Conservation (phyloP, 441 rosid species). For the Flueggea neowawraea region DNA sequence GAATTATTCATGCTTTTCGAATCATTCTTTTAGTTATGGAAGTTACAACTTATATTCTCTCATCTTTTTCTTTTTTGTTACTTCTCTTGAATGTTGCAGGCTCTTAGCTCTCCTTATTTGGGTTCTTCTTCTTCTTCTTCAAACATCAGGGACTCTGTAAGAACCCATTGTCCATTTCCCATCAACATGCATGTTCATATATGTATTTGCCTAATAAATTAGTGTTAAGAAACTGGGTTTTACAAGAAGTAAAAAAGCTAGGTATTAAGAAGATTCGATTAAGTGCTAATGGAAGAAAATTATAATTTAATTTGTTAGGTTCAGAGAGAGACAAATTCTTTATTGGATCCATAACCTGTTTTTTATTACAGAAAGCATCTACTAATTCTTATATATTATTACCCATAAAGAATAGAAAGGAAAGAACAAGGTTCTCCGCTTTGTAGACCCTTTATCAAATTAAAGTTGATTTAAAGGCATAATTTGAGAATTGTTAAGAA, state of each 20-base stretch:
- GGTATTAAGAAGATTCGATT: no score
- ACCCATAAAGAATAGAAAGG: conserved; percentile 13
- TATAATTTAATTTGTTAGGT: conserved; percentile 73
- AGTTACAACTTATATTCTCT: conserved; percentile 8
- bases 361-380: conserved; percentile 13
- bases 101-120: conserved; percentile 90
- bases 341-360: conserved; percentile 23
- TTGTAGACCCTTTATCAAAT: conserved; percentile 24
- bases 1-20: conserved; percentile 20
- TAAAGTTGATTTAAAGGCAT: conserved; percentile 25
- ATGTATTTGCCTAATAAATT: no score
- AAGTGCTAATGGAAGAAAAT: no score
- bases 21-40: conserved; percentile 18
- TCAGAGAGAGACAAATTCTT: conserved; percentile 72
- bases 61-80: background rate
- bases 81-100: conserved; percentile 34
- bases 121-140: conserved; percentile 36
- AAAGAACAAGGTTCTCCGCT: conserved; percentile 43
- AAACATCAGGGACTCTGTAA: conserved; percentile 59
- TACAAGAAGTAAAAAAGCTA: no score
- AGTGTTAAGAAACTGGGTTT: no score
- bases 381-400: conserved; percentile 3
- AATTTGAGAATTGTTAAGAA: conserved; percentile 18
- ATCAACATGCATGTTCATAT: conserved; percentile 4
- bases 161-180: conserved; percentile 19